Evolutionary conservation across 164 flowering plant genomes (phyloP), one percentile per base, ranked within the genome.

Genomic region (Vitis cinerea): DNA sequence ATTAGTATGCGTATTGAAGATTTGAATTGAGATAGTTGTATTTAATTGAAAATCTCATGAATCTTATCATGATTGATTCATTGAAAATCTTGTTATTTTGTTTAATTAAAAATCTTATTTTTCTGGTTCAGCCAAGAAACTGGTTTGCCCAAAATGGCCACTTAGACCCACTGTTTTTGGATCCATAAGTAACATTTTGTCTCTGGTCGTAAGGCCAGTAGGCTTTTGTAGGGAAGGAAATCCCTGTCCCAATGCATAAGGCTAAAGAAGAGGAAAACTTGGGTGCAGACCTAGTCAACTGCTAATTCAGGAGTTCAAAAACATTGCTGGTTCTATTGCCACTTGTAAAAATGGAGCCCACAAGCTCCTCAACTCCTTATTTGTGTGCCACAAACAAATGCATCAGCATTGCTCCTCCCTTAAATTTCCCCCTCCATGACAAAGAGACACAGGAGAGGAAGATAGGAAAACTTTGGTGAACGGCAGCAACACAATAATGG

Each of bases 401-500:
- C 55, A 15, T 31, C 54, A 61, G 8, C 59, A 65, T 55, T 57
- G 15, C 19, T 62, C 69, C 4, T 66, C 69, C 63, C 67, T 70
- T 66, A 62, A 47, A 66, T 66, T 65, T 67, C 58, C 69, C 65
- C 31, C 48, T 27, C 23, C 11, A 8, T 58, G 16, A 16, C 65
- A 57, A 44, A 51, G 64, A 74, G 9, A 58, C 23, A 47, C 5
- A 31, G 10, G 30, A 52, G 48, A 49, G 14, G 27, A 17, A 61
- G 47, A 54, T 8, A 48, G 4, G 4, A 23, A 16, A 47, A 31
- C 48, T 16, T n/a, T 10, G 9, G 3, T 23, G 2, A 10, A 19
- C n/a, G 29, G 64, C 27, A 59, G 57, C 44, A 49, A 0, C 14
- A 7, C 10, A 19, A 63, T 64, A 70, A 81, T 81, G 79, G 67